A percentile compares a stretch with the other conserved stretches of the same genome.
Evolutionary conservation across 176 grass and related monocot genomes (phyloP).

Genomic region (Calamus simplicifolius): DNA sequence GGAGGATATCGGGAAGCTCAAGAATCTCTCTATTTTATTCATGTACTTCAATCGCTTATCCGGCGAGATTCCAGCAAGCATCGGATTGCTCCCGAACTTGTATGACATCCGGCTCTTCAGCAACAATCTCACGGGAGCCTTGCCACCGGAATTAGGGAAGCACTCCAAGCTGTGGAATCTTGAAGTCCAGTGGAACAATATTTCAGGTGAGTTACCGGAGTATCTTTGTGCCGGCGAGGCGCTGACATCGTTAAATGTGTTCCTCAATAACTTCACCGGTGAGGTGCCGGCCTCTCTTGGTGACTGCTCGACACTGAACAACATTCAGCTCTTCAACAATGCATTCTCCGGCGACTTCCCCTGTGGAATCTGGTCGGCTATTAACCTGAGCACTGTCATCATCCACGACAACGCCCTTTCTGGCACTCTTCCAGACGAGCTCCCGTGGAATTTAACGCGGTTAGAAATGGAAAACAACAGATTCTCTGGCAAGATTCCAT

Average conservation of each 20-base stretch:
- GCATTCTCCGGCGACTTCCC: conserved; percentile 37
- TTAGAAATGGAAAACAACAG: conserved; percentile 37
- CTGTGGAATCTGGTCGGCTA: conserved; percentile 28
- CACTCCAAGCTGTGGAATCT: conserved; percentile 27
- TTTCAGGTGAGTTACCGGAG: conserved; percentile 30
- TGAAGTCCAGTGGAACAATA: conserved; percentile 21
- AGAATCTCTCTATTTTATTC: conserved; percentile 22
- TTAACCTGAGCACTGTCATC: not conserved
- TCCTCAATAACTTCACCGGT: conserved; percentile 39
- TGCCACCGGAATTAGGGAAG: conserved; percentile 47
- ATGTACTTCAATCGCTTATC: conserved; percentile 45
- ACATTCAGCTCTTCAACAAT: conserved; percentile 33
- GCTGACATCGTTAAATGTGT: conserved; percentile 28
- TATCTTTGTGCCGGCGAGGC: conserved; percentile 27
- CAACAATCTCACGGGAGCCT: conserved; percentile 46
- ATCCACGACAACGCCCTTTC: conserved; percentile 42
- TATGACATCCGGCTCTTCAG: conserved; percentile 27
- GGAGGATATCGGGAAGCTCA: conserved; percentile 25
- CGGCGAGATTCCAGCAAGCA: conserved; percentile 46
- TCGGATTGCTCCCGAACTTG: conserved; percentile 37
- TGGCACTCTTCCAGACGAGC: conserved; percentile 22
- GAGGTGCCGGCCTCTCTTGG: conserved; percentile 16
- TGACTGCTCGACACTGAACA: conserved; percentile 19
- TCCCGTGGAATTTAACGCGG: conserved; percentile 17
- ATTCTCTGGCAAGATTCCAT: conserved; percentile 34